Conservation (phyloP, 768 basidiomycete genomes). For the Multifurca ochricompacta region DNA sequence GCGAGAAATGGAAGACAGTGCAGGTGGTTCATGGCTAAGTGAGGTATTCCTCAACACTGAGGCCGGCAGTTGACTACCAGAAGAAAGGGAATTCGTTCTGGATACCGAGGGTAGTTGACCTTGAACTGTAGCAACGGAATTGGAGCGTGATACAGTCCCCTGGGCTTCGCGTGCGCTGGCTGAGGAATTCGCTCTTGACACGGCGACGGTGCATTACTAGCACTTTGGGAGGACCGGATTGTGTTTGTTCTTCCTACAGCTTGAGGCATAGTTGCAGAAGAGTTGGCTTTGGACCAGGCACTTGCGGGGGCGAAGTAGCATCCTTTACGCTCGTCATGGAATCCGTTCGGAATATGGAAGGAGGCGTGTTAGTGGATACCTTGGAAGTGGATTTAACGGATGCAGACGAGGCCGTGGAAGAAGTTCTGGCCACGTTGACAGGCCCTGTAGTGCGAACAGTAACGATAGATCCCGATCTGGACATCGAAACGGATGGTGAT, state of each 20-base stretch:
- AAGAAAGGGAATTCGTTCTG: background rate
- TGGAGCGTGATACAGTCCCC: constrained; percentile 4
- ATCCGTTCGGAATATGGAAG: constrained; percentile 2
- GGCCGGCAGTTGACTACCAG: background rate
- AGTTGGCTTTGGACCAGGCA: constrained; percentile 6
- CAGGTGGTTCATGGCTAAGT: background rate
- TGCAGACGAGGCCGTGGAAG: constrained; percentile 4
- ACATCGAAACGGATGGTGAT: constrained; percentile 7
- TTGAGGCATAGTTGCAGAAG: constrained; percentile 1
- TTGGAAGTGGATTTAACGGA: constrained; percentile 4
- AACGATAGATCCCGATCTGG: constrained; percentile 4
- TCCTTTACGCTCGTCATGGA: constrained; percentile 1
- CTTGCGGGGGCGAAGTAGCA: background rate
- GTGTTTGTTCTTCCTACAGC: background rate
- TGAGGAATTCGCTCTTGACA: constrained; percentile 7
- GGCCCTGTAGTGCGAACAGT: constrained; percentile 9
- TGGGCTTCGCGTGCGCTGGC: background rate
- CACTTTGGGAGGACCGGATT: constrained; percentile 1
- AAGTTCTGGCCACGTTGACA: constrained; percentile 1
- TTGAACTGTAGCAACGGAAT: constrained; percentile 3
- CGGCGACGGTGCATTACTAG: background rate
- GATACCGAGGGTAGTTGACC: background rate
- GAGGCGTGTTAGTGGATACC: background rate
- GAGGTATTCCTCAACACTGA: background rate
- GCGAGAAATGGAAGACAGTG: constrained; percentile 7